Evolutionary conservation across 306 rosid species (phyloP), one percentile per base, ranked within the genome.

Genomic region (Cicer pinnatifidum): DNA sequence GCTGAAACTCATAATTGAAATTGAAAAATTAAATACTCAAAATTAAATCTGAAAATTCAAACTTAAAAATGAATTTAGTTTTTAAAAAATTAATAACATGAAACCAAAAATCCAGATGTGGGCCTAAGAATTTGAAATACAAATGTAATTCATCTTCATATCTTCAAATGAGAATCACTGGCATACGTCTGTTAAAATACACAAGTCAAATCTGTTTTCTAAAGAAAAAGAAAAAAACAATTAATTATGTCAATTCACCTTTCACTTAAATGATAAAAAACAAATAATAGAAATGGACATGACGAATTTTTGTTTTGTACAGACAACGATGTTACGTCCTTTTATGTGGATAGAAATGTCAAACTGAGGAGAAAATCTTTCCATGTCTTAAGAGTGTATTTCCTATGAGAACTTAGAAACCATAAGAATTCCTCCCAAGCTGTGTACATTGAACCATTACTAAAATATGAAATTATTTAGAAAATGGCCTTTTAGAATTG

Each of bases 241-340:
- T 28, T 28, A 28, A 28, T 28, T 1, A 9, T 46, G 16, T 40
- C 9, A 67, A 23, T 48, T 54, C 46, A 33, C 75, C 75, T 59
- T 47, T 79, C 50, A 35, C 40, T 23, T 23, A 50, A 35, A 47
- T 11, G 40, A 61, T 44, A 44, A 45, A 54, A 12, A 66, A 33
- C 11, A 58, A 54, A 48, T 7, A 2, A 46, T 58, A 51, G 57
- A 58, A 79, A 56, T 41, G 40, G 66, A 69, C 38, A 17, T 16
- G 72, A 60, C 76, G 39, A 35, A 23, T 23, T 80, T 75, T 62
- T 62, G 80, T 75, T 44, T 44, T 69, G 23, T 8, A 16, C 20
- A 43, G 68, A 75, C 47, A 69, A 44, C 28, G 80, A 46, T 75
- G 64, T 69, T 75, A 9, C 61, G 78, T 81, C 78, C 16, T 39